Evolutionary conservation across 495 filamentous ascomycete species (phyloP), one percentile per base, ranked within the genome.

Genomic region (Penicillium desertorum): DNA sequence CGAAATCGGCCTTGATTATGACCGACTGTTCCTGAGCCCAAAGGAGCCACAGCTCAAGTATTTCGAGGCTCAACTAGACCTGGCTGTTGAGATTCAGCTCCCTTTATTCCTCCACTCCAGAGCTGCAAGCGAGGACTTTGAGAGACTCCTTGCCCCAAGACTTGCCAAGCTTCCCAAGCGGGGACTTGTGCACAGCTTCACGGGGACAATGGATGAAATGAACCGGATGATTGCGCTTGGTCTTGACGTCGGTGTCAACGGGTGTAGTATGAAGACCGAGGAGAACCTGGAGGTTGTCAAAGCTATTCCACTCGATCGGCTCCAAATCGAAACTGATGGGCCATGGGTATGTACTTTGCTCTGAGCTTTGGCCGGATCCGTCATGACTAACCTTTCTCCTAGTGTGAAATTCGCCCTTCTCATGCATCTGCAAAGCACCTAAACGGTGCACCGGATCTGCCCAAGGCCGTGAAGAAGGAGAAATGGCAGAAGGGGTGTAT

Each of bases 1-100:
- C 42, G 94, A 98, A 68, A 91, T 98, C 54, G 94, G 94, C 9
- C 84, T 98, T 1, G 94, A 98, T 73, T 98, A 98, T 67, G 94
- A 98, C 72, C 83, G 94, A 3, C 74, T 98, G 12, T 87, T 88
- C 63, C 85, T 92, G 63, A 88, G 84, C 63, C 78, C 83, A 1
- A 87, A 84, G 46, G 87, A 91, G 25, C 77, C 84, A 5, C 94
- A 98, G 66, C 79, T 92, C 8, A 86, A 88, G 61, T 95, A 90
- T 58, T 98, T 98, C 67, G 83, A 83, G 4, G 80, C 80, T 5
- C 94, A 98, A 67, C 83, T 88, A 6, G 84, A 88, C 23, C 77
- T 97, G 11, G 92, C 91, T 0, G 80, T 91, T 1, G 77, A 85
- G 46, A 82, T 95, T 19, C 88, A 88, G 50, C 77, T 96, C 7